Conservation (phyloP, 257 asterid genomes). For the Datura wrightii region DNA sequence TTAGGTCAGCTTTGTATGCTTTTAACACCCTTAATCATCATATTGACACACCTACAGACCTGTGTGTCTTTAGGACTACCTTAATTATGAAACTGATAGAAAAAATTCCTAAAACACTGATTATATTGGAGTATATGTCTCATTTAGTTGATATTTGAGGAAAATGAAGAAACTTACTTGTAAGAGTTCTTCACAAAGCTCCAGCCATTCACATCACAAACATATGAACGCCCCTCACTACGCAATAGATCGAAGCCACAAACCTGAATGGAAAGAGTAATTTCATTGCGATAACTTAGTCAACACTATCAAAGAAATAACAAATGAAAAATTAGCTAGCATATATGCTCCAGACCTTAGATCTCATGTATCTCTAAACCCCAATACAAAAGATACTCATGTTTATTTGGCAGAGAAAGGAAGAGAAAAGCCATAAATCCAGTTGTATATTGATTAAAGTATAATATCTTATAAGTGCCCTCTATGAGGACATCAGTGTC, state of each 20-base stretch:
- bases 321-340: neutral
- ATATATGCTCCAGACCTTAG: neutral
- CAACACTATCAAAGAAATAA: neutral
- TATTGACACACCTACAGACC: neutral
- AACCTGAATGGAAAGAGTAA: conserved; percentile 61
- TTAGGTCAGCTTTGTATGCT: neutral
- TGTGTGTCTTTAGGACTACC: neutral
- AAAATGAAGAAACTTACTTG: conserved; percentile 56
- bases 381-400: neutral
- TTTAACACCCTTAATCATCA: neutral
- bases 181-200: conserved; percentile 95
- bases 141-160: conserved; percentile 20
- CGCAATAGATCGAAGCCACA: conserved; percentile 99
- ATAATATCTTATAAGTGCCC: neutral
- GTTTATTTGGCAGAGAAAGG: neutral
- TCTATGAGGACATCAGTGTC: conserved; percentile 13
- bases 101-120: neutral
- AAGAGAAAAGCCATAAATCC: conserved; percentile 8
- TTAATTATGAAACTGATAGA: neutral
- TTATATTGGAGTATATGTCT: conserved; percentile 9
- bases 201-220: conserved; percentile 99
- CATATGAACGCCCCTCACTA: conserved; percentile 94
- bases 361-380: neutral
- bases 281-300: conserved; percentile 2
- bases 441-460: neutral